phyloP scores from a whole-genome alignment of 2,329 filamentous ascomycete genomes.

The Penicillium sp. region DNA sequence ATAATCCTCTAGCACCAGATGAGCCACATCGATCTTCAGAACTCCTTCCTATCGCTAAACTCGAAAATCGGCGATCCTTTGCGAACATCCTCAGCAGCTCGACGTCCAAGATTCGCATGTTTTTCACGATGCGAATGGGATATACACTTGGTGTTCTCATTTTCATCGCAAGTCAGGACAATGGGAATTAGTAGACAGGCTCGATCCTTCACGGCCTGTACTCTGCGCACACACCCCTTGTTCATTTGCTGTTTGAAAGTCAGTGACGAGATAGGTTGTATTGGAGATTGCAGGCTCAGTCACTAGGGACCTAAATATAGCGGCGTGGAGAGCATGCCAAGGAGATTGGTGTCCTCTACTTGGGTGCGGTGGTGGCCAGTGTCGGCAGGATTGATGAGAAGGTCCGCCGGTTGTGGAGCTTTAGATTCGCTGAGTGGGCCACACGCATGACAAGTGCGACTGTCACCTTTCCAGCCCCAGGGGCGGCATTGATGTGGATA shows the following conservation, averaged over 20 bases:
- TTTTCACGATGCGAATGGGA: not conserved
- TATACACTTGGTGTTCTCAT: not conserved
- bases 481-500: not conserved
- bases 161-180: not conserved
- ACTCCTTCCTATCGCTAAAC: not conserved
- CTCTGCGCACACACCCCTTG: not conserved
- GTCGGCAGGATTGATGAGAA: constrained; percentile 1
- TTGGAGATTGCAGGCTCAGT: not conserved
- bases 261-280: not conserved
- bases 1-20: not conserved
- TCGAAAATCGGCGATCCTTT: not conserved
- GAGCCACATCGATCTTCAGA: not conserved
- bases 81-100: not conserved
- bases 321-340: not conserved
- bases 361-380: not conserved
- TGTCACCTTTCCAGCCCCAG: not conserved
- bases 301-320: not conserved
- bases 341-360: not conserved
- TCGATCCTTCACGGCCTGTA: not conserved
- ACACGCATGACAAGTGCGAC: not conserved
- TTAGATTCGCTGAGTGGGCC: not conserved
- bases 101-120: not conserved
- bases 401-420: not conserved
- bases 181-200: not conserved
- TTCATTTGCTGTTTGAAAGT: not conserved